Conservation (phyloP, 2,329 filamentous ascomycete genomes). For the Colletotrichum sp. region DNA sequence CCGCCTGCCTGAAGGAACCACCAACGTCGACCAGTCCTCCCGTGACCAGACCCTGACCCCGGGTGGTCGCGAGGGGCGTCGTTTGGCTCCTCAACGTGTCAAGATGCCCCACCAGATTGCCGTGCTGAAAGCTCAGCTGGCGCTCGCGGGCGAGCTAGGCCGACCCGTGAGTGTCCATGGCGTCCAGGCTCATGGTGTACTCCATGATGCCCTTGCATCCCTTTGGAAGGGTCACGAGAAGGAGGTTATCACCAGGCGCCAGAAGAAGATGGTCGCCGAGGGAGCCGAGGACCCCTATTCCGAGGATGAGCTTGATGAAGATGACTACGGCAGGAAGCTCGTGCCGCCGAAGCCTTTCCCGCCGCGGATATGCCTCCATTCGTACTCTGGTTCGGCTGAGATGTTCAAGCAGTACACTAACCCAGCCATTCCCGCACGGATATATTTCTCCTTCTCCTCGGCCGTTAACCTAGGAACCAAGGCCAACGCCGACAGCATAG, state of each 20-base stretch:
- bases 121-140: slow-evolving; percentile 71
- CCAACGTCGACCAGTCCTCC: slow-evolving; percentile 33
- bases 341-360: slow-evolving; percentile 67
- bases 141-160: slow-evolving; percentile 69
- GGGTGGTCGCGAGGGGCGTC: slow-evolving; percentile 72
- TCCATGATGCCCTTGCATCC: slow-evolving; percentile 68
- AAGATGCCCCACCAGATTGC: slow-evolving; percentile 70
- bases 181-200: slow-evolving; percentile 75
- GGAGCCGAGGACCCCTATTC: slow-evolving; percentile 52
- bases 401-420: slow-evolving; percentile 80
- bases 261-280: slow-evolving; percentile 55
- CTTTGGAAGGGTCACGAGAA: slow-evolving; percentile 76
- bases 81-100: slow-evolving; percentile 71
- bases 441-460: slow-evolving; percentile 89
- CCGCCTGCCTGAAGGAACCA: slow-evolving; percentile 69
- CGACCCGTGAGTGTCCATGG: slow-evolving; percentile 74
- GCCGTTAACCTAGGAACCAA: slow-evolving; percentile 76
- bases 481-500: slow-evolving; percentile 54
- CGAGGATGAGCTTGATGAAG: slow-evolving; percentile 34
- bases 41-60: slow-evolving; percentile 61
- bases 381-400: slow-evolving; percentile 81
- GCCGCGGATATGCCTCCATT: slow-evolving; percentile 90
- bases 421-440: slow-evolving; percentile 71
- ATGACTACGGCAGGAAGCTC: slow-evolving; percentile 3
- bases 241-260: slow-evolving; percentile 62